These are phyloP conservation scores for Penium margaritaceum DNA, from an alignment of 139 green algal species.

Conservation along the genomic window DNA sequence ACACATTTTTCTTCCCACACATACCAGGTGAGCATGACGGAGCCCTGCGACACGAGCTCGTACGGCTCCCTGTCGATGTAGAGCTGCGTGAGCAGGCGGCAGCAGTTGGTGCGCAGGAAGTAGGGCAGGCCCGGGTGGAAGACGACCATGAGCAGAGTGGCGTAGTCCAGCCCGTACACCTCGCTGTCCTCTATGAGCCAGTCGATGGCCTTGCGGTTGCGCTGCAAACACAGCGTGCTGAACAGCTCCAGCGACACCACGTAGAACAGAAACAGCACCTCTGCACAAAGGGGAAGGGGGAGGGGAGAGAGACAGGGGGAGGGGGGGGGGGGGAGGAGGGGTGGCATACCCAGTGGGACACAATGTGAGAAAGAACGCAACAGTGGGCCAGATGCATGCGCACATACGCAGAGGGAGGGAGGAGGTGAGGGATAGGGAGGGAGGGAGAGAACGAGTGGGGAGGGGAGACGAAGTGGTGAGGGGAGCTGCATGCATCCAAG, in stretches of 20 bases:
- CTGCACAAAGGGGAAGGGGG: not conserved
- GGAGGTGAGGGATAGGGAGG: not conserved
- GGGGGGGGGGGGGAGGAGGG: not conserved
- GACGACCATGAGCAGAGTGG: not conserved
- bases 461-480: too few relatives aligned
- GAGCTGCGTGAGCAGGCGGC: not conserved
- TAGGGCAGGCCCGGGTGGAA: not conserved
- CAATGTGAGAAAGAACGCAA: too few relatives aligned
- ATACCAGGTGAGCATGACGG: slow-evolving; percentile 3
- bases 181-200: not conserved
- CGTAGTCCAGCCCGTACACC: not conserved
- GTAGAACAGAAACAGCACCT: slow-evolving; percentile 15
- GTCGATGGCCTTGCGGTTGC: slow-evolving; percentile 19
- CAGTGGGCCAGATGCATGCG: too few relatives aligned
- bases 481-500: too few relatives aligned
- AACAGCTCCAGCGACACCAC: not conserved
- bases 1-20: too few relatives aligned
- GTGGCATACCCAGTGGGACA: too few relatives aligned
- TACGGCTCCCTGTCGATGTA: slow-evolving; percentile 6
- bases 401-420: too few relatives aligned
- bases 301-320: not conserved
- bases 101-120: slow-evolving; percentile 1
- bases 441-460: too few relatives aligned
- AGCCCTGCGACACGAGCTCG: not conserved
- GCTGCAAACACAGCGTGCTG: not conserved